These are phyloP conservation scores for Lyophyllum decastes DNA, from an alignment of 768 basidiomycete species.

Conservation along the genomic window DNA sequence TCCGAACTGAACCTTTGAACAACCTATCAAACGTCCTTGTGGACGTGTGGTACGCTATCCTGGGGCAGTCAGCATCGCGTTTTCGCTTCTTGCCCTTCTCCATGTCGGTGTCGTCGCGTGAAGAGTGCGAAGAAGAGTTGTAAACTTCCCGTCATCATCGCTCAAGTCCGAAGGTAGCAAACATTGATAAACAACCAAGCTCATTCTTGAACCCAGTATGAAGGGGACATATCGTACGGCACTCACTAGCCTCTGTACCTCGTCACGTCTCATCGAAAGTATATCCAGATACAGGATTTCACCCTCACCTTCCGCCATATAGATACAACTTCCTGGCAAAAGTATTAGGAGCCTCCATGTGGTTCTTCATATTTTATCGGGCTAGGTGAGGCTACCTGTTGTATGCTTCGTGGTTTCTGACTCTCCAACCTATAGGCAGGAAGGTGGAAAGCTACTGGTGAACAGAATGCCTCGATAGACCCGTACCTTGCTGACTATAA, in stretches of 20 bases:
- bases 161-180: conserved; percentile 24
- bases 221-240: conserved; percentile 41
- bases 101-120: conserved; percentile 28
- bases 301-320: conserved; percentile 83
- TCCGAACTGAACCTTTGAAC: conserved; percentile 44
- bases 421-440: conserved; percentile 50
- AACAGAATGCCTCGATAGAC: neutral
- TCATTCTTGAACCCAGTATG: conserved; percentile 34
- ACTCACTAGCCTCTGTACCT: neutral
- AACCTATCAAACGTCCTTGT: conserved; percentile 52
- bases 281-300: conserved; percentile 69
- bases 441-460: conserved; percentile 76
- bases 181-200: conserved; percentile 34
- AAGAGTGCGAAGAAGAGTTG: neutral
- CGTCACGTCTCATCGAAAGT: conserved; percentile 6
- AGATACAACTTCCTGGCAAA: conserved; percentile 80
- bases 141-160: conserved; percentile 5
- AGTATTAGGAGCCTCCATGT: conserved; percentile 90
- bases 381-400: conserved; percentile 64
- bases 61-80: conserved; percentile 39
- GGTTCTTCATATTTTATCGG: conserved; percentile 99
- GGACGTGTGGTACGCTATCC: conserved; percentile 46
- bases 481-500: neutral
- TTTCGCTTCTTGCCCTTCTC: conserved; percentile 43
- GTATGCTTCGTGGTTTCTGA: neutral